These are phyloP conservation scores for Aspergillus japonicus DNA, from an alignment of 2,329 filamentous ascomycete genomes.

Conservation along the genomic window DNA sequence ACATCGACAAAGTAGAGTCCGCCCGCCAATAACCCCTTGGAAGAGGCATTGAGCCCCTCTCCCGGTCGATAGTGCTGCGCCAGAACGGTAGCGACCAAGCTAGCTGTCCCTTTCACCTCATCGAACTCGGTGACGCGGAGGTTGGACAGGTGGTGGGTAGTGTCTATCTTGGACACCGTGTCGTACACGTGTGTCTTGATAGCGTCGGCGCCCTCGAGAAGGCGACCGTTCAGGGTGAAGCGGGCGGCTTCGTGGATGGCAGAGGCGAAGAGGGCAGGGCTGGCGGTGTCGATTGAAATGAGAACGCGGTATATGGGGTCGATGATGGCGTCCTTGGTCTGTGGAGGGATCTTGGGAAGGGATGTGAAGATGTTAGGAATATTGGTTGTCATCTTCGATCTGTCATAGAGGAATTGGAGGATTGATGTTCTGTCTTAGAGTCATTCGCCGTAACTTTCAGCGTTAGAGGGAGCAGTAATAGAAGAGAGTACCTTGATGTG, in stretches of 20 bases:
- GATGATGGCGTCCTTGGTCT: constrained; percentile 30
- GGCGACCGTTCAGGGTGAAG: constrained; percentile 17
- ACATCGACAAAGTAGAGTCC: constrained; percentile 29
- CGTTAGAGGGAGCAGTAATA: too few relatives aligned
- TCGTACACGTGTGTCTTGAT: constrained; percentile 22
- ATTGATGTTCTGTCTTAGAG: too few relatives aligned
- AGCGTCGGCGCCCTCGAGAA: constrained; percentile 19
- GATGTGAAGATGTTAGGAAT: not conserved
- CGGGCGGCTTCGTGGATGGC: constrained; percentile 23
- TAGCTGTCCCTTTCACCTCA: constrained; percentile 13
- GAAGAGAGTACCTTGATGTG: too few relatives aligned
- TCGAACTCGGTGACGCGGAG: constrained; percentile 19
- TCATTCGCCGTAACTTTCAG: too few relatives aligned
- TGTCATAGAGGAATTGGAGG: too few relatives aligned
- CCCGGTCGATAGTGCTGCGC: constrained; percentile 24
- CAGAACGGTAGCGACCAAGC: constrained; percentile 18
- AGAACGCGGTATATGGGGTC: constrained; percentile 33
- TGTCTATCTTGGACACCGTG: constrained; percentile 29
- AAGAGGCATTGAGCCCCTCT: constrained; percentile 25
- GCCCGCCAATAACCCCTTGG: constrained; percentile 25
- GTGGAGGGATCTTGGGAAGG: not conserved
- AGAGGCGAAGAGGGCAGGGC: constrained; percentile 30
- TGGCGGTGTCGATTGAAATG: constrained; percentile 28
- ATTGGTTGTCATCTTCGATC: not conserved
- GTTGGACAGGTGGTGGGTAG: constrained; percentile 25